These are phyloP conservation scores for Pneumocystis canis DNA, from an alignment of 1,139 yeast genomes.

Conservation along the genomic window DNA sequence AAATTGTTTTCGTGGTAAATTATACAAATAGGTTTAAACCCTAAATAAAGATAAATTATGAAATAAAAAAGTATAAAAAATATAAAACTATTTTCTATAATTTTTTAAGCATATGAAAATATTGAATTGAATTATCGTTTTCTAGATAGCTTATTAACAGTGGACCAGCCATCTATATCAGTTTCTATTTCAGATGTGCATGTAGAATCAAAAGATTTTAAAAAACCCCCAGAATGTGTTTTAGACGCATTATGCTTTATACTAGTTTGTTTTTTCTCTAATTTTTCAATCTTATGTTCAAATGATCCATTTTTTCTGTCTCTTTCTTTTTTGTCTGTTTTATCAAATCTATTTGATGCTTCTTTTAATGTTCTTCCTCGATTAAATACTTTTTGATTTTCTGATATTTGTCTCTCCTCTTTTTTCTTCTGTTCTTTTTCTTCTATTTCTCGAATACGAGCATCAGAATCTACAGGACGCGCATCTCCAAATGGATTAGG, in stretches of 20 bases:
- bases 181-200: slow-evolving; percentile 30
- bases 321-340: slow-evolving; percentile 16
- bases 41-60: neutral
- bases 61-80: neutral
- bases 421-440: slow-evolving; percentile 21
- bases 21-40: neutral
- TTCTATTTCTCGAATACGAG: slow-evolving; percentile 21
- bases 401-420: slow-evolving; percentile 13
- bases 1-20: neutral
- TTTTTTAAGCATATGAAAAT: neutral
- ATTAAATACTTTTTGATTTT: slow-evolving; percentile 7
- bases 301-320: neutral
- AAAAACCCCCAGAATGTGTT: slow-evolving; percentile 14
- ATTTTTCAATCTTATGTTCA: neutral
- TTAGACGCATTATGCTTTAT: neutral
- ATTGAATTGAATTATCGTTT: slow-evolving; percentile 1
- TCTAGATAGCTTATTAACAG: slow-evolving; percentile 34
- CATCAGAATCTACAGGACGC: slow-evolving; percentile 27
- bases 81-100: neutral
- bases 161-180: slow-evolving; percentile 49
- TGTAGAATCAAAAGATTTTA: slow-evolving; percentile 20
- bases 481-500: slow-evolving; percentile 27
- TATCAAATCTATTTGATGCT: slow-evolving; percentile 17
- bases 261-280: neutral
- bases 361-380: slow-evolving; percentile 12